A percentile compares a stretch with the other conserved stretches of the same genome.
phyloP scores from a whole-genome alignment of 1,139 yeast genomes.

The Candida mesenterica region DNA sequence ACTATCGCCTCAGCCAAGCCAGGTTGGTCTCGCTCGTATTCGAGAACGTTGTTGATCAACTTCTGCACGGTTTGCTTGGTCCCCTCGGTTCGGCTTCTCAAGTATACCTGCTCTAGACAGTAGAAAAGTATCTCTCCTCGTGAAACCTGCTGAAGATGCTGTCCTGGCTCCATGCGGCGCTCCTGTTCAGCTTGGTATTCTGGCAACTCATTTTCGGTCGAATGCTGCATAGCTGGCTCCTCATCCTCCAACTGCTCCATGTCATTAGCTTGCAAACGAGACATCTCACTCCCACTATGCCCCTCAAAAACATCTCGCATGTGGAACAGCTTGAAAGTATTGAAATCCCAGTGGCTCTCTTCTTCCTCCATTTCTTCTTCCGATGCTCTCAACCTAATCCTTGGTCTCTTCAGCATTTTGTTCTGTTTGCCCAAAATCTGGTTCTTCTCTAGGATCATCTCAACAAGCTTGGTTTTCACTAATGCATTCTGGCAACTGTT shows the following conservation, averaged over 20 bases:
- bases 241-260: too few relatives aligned
- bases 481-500: slow-evolving; percentile 1
- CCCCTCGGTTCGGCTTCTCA: slow-evolving; percentile 47
- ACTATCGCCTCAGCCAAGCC: slow-evolving; percentile 66
- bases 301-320: too few relatives aligned
- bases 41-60: slow-evolving; percentile 35
- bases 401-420: slow-evolving; percentile 8
- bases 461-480: slow-evolving; percentile 9
- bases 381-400: slow-evolving; percentile 7
- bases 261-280: too few relatives aligned
- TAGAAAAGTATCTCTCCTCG: slow-evolving; percentile 31
- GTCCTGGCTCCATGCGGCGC: too few relatives aligned
- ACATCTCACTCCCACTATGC: too few relatives aligned
- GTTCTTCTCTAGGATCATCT: slow-evolving; percentile 11
- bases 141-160: slow-evolving; percentile 1
- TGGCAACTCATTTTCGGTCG: too few relatives aligned
- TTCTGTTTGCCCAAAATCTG: slow-evolving; percentile 2
- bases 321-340: slow-evolving; percentile 5
- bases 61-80: slow-evolving; percentile 45
- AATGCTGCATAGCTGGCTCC: too few relatives aligned
- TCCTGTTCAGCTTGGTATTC: slow-evolving; percentile 2
- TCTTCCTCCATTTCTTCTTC: slow-evolving; percentile 1
- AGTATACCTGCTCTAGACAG: slow-evolving; percentile 43
- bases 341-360: slow-evolving; percentile 10
- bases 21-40: slow-evolving; percentile 53